phyloP scores from a whole-genome alignment of 495 filamentous ascomycete genomes.

The Neurospora sp. region DNA sequence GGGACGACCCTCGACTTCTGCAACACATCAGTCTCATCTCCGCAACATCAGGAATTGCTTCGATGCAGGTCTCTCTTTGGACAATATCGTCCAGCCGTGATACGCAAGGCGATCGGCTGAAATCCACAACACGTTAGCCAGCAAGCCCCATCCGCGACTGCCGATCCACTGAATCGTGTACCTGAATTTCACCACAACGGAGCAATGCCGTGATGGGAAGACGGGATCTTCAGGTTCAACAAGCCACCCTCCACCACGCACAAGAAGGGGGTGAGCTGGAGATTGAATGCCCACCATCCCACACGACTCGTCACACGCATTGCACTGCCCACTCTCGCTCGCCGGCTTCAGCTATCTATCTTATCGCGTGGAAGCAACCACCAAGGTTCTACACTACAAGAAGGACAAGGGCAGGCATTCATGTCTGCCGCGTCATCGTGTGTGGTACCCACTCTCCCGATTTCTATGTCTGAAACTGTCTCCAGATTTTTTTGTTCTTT shows the following conservation, averaged over 20 bases:
- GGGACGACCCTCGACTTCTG: not conserved
- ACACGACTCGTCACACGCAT: not conserved
- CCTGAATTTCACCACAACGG: not conserved
- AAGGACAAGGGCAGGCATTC: not conserved
- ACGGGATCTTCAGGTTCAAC: not conserved
- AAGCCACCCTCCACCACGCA: not conserved
- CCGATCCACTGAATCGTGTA: not conserved
- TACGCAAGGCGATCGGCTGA: not conserved
- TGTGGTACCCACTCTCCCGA: not conserved
- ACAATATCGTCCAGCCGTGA: not conserved
- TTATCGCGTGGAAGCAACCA: not conserved
- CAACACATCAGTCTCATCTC: not conserved
- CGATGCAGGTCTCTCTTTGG: not conserved
- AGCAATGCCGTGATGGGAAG: not conserved
- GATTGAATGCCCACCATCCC: not conserved
- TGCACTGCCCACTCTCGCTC: not conserved
- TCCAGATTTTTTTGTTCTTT: not conserved
- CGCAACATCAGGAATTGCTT: not conserved
- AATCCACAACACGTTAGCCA: not conserved
- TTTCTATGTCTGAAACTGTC: not conserved
- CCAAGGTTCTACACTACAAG: not conserved
- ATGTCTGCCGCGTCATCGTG: not conserved
- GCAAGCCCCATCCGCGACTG: not conserved
- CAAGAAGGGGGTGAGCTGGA: not conserved
- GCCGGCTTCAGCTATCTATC: not conserved